Evolutionary conservation across 2,329 filamentous ascomycete species (phyloP).

Genomic region (Aspergillus udagawae): DNA sequence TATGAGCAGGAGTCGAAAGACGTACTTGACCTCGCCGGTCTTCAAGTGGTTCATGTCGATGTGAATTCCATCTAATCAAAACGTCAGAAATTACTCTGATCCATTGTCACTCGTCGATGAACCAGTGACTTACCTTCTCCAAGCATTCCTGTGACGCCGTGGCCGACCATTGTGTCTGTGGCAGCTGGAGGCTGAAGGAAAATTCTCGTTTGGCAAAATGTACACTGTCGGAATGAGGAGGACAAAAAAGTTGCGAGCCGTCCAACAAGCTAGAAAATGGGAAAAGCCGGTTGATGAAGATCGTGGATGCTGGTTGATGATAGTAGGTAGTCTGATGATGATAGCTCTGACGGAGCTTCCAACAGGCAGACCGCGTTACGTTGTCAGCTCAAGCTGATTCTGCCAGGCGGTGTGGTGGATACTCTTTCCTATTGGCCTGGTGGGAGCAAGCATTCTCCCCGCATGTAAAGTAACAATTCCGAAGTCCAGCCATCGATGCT

Average conservation of each 20-base stretch:
- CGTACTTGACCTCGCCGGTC: conserved; percentile 98
- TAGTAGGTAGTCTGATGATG: neutral
- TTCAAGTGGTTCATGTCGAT: conserved; percentile 98
- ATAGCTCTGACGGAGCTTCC: conserved; percentile 20
- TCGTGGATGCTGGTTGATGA: neutral
- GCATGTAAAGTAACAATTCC: conserved; percentile 16
- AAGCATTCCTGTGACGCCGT: conserved; percentile 40
- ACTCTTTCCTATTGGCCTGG: conserved; percentile 9
- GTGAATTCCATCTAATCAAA: conserved; percentile 84
- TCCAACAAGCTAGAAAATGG: neutral
- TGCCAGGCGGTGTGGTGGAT: conserved; percentile 16
- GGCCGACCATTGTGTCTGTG: conserved; percentile 35
- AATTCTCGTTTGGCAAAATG: conserved; percentile 1
- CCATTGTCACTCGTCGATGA: conserved; percentile 5
- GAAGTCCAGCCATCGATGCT: conserved; percentile 10
- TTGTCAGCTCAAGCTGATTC: conserved; percentile 20
- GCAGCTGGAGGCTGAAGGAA: neutral
- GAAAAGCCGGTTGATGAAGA: neutral
- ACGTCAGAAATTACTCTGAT: conserved; percentile 12
- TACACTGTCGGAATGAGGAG: conserved; percentile 2
- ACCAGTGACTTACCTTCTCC: conserved; percentile 38
- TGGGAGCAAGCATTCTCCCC: neutral
- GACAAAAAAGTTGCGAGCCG: neutral
- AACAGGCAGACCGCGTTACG: conserved; percentile 30
- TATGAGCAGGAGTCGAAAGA: conserved; percentile 12